Evolutionary conservation across 2,329 filamentous ascomycete species (phyloP), one percentile per base, ranked within the genome.

Genomic region (Neurospora sp.): DNA sequence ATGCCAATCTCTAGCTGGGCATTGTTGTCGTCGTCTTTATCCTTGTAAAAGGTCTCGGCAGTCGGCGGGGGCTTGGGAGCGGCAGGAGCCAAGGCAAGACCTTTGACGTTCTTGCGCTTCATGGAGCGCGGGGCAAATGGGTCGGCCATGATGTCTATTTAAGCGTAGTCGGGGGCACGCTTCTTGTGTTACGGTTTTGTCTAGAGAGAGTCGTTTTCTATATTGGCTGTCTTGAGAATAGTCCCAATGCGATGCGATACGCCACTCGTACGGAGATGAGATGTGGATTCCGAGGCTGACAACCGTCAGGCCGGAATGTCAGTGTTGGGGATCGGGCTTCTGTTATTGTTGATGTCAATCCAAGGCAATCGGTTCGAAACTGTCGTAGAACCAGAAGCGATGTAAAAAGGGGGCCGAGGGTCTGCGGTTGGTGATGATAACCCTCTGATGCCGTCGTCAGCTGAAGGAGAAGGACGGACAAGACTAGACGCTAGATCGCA

Each of bases 31-130:
- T 82, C 83, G 69, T 81, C 83, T 72, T 86, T 84, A 36, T 77
- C 92, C 90, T 73, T 85, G 77, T 89, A 88, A 71, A 87, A 92
- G 71, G 88, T 90, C 76, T 93, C 91, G 66, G 92, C 90, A 38
- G 92, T 89, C 69, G 89, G 88, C 69, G 88, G 83, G 67, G 88
- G 84, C 72, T 93, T 92, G 57, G 92, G 90, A 66, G 91, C 86
- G 33, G 91, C 89, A 67, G 92, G 89, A 77, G 89, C 94, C 78
- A 99, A 85, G 74, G 93, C 94, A 67, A 99, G 90, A 43, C 94
- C 95, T 84, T 98, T 98, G 81, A 97, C 91, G 80, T 99, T 99
- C 88, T 98, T 97, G 86, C 95, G 91, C 89, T 97, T 98, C 90
- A 99, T 91, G 72, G 96, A 96, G 81, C 88, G 87, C 81, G 87